These are phyloP conservation scores for Phytopythium ostracodes DNA, from an alignment of 352 stramenopile genomes.

Conservation along the genomic window DNA sequence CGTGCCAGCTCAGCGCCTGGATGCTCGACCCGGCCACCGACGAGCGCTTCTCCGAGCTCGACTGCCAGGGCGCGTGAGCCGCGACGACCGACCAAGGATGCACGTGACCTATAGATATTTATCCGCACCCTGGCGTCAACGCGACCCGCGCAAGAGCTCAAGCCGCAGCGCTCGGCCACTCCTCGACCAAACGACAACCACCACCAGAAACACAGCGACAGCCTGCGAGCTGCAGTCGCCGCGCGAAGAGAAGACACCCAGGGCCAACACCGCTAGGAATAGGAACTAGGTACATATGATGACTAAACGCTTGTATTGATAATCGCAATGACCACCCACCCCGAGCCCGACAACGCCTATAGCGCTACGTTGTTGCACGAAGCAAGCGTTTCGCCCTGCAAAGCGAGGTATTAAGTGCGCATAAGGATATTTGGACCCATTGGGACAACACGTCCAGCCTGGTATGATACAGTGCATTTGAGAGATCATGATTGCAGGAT, in stretches of 20 bases:
- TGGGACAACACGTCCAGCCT: too few relatives aligned
- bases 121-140: conserved; percentile 16
- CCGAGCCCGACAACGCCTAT: too few relatives aligned
- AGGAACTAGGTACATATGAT: neutral
- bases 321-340: neutral
- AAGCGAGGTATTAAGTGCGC: too few relatives aligned
- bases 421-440: too few relatives aligned
- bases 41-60: conserved; percentile 36
- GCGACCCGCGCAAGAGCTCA: neutral
- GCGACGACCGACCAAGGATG: conserved; percentile 11
- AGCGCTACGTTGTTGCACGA: too few relatives aligned
- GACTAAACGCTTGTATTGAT: conserved; percentile 5
- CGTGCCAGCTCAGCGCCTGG: conserved; percentile 58
- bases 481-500: too few relatives aligned
- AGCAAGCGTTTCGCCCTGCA: too few relatives aligned
- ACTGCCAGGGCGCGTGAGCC: conserved; percentile 19
- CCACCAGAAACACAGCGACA: neutral
- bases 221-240: too few relatives aligned
- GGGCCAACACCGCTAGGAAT: conserved; percentile 1
- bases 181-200: neutral
- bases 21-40: conserved; percentile 32
- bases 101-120: conserved; percentile 39
- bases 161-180: too few relatives aligned
- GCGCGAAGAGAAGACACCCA: neutral
- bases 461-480: too few relatives aligned